Conservation (phyloP, 2,329 filamentous ascomycete genomes). For the Zymoseptoria pseudotritici region DNA sequence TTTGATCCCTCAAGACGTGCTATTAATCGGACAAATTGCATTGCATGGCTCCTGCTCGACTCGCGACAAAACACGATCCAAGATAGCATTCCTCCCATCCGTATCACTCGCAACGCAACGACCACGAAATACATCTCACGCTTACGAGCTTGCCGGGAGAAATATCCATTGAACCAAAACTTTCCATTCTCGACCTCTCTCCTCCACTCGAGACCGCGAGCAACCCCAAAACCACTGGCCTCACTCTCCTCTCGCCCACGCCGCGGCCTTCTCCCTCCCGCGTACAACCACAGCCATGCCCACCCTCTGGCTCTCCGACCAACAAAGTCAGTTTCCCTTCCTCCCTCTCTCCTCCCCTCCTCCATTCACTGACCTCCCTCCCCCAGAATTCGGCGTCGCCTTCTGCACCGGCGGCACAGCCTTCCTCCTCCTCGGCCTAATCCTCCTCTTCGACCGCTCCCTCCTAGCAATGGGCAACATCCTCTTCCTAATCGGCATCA, state of each 20-base stretch:
- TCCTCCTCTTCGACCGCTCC: slow-evolving; percentile 96
- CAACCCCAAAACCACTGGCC: neutral
- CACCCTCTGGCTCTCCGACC: slow-evolving; percentile 92
- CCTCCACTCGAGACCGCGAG: neutral
- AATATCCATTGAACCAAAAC: neutral
- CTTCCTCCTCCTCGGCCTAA: slow-evolving; percentile 87
- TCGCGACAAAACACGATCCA: neutral
- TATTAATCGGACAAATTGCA: neutral
- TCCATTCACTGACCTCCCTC: neutral
- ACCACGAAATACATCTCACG: neutral
- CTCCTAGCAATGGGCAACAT: slow-evolving; percentile 99
- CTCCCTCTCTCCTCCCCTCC: neutral
- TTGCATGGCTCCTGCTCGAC: neutral
- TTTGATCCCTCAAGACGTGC: neutral
- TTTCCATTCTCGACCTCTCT: too few relatives aligned
- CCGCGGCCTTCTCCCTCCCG: neutral
- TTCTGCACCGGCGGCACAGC: slow-evolving; percentile 96
- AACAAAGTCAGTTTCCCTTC: slow-evolving; percentile 66
- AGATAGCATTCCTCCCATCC: neutral
- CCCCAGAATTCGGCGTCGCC: slow-evolving; percentile 82
- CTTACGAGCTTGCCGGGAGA: neutral
- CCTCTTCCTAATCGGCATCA: slow-evolving; percentile 93
- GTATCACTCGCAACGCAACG: neutral
- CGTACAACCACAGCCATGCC: slow-evolving; percentile 51
- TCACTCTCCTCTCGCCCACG: neutral